Evolutionary conservation across 352 stramenopile genomes (phyloP).

Genomic region (Phytophthora rubi): DNA sequence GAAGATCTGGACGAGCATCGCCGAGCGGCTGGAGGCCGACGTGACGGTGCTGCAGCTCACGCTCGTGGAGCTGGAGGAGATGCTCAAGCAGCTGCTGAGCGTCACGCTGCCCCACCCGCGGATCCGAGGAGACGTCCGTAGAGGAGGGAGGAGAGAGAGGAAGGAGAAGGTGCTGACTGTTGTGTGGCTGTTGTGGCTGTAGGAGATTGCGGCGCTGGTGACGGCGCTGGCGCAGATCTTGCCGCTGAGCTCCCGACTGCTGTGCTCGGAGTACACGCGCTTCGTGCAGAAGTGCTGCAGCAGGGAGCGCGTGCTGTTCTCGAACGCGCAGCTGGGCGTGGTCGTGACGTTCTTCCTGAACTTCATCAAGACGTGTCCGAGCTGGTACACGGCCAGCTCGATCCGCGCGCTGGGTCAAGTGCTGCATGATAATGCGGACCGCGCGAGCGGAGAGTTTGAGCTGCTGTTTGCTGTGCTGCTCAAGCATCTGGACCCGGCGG

Average conservation of each 20-base stretch:
- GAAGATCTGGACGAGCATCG: conserved; percentile 63
- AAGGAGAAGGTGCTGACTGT: neutral
- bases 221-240: conserved; percentile 64
- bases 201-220: conserved; percentile 72
- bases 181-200: neutral
- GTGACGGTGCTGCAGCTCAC: conserved; percentile 61
- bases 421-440: conserved; percentile 82
- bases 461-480: conserved; percentile 72
- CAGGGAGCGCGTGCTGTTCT: conserved; percentile 79
- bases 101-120: conserved; percentile 68
- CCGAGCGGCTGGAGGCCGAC: conserved; percentile 67
- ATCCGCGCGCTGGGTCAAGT: conserved; percentile 77
- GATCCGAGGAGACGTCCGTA: conserved; percentile 62
- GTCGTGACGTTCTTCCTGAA: conserved; percentile 76
- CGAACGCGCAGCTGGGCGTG: conserved; percentile 55
- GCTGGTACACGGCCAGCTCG: conserved; percentile 75
- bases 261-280: conserved; percentile 82
- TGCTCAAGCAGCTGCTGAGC: conserved; percentile 69
- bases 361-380: conserved; percentile 79
- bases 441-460: conserved; percentile 65
- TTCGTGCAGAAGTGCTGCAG: conserved; percentile 81
- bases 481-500: conserved; percentile 77
- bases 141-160: neutral
- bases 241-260: conserved; percentile 68
- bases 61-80: conserved; percentile 83